Evolutionary conservation across 1,284 basidiomycete species (phyloP).

Genomic region (Phellinidium pouzarii): DNA sequence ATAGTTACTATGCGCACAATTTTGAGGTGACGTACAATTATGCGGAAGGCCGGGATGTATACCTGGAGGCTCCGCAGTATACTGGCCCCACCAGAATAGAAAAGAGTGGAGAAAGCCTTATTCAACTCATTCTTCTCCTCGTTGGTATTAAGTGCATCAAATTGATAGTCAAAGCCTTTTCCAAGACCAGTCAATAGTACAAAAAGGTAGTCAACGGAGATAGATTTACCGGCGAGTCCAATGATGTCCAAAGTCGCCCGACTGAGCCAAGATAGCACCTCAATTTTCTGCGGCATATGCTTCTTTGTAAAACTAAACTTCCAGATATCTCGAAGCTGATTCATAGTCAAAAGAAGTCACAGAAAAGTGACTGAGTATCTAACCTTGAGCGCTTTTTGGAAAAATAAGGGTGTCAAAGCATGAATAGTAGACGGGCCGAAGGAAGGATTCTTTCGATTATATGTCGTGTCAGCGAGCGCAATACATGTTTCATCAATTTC

Average conservation of each 20-base stretch:
- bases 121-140: slow-evolving; percentile 27
- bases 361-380: not conserved
- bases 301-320: no score
- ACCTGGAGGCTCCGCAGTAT: slow-evolving; percentile 13
- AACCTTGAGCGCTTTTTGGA: slow-evolving; percentile 20
- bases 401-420: slow-evolving; percentile 20
- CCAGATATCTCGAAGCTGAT: slow-evolving; percentile 18
- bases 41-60: slow-evolving; percentile 20
- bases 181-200: no score
- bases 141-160: slow-evolving; percentile 33
- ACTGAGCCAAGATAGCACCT: slow-evolving; percentile 35
- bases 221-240: slow-evolving; percentile 41
- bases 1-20: no score
- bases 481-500: not conserved
- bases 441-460: slow-evolving; percentile 18
- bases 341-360: not conserved
- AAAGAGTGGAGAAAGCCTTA: slow-evolving; percentile 26
- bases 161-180: slow-evolving; percentile 67
- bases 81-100: slow-evolving; percentile 16
- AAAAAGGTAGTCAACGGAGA: no score
- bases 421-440: slow-evolving; percentile 20
- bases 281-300: no score
- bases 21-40: slow-evolving; percentile 23
- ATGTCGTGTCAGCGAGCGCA: not conserved
- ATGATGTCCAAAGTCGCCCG: slow-evolving; percentile 43